Base-by-base conservation (phyloP, 345 rosid species). In the Cardiospermum halicacabum region DNA sequence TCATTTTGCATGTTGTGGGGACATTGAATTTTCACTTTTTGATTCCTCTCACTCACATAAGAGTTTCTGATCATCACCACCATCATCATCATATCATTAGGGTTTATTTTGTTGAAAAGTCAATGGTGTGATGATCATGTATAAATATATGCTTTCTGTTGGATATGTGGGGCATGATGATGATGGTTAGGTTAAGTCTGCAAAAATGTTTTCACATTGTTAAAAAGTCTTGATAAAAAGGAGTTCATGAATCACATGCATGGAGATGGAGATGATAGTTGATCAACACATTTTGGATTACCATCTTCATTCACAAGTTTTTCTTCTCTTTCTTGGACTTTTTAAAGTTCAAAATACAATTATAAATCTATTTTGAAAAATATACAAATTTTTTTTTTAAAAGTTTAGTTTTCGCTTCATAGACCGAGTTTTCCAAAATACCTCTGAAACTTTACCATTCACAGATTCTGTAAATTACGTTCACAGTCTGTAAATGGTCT, bases 1-100 rank as follows among this genome's bases (percentile, higher is more conserved):
- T 47, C 51, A 47, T 16, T 40, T 37, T 34, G 22, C 25, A 16
- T 34, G 58, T 32, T 31, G 9, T 51, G 30, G n/a, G n/a, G 58
- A 67, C 53, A 68, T 58, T 50, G 58, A 28, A 54, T 27, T 54
- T 27, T 24, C 37, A n/a, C 34, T 16, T 54, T 13, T 2, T 54
- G 58, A 54, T 54, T 28, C 58, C 58, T 18, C 19, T 30, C 3
- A n/a, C n/a, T n/a, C n/a, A n/a, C n/a, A n/a, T n/a, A n/a, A n/a
- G n/a, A n/a, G n/a, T n/a, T n/a, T n/a, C n/a, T n/a, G n/a, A n/a
- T n/a, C n/a, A n/a, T n/a, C n/a, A n/a, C n/a, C n/a, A n/a, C n/a
- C n/a, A n/a, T n/a, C n/a, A n/a, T n/a, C n/a, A n/a, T n/a, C n/a
- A n/a, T 2, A 15, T 63, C 12, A 4, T 63, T 24, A 27, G 27